Base-by-base conservation (phyloP, 495 filamentous ascomycete species). In the Hypoxylon crocopeplum region DNA sequence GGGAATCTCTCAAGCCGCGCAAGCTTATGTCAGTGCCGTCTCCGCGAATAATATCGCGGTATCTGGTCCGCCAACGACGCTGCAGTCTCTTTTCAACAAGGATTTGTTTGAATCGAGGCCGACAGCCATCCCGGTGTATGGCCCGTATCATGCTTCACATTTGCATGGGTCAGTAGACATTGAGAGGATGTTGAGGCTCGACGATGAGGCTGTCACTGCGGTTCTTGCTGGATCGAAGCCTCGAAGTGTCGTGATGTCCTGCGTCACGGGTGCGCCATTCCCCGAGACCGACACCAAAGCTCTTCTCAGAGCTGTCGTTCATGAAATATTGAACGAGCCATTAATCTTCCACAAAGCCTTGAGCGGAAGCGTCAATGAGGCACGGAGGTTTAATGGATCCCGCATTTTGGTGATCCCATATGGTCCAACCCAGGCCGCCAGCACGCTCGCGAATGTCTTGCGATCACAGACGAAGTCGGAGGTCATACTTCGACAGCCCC, bases 81-180 rank as follows among this genome's bases (percentile, higher is more conserved):
- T 91, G 11, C 75, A 80, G 34, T 64, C 77, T 1, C 77, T 94
- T 19, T 80, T 87, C 58, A 73, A 81, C 22, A 75, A 72, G n/a
- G 72, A 75, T 13, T 59, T 79, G 7, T 73, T 88, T 21, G 77
- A 79, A 45, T 70, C 79, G 44, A 86, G 86, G 62, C 81, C 81
- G 1, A 78, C 82, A 4, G 79, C 79, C n/a, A 83, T 89, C 36
- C 85, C 89, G 0, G 84, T 95, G 16, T 86, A 88, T 59, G 91
- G 87, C 0, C 89, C 91, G 1, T 95, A 91, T 64, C 92, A 96
- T 73, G 89, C 91, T 10, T 62, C 79, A 1, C 90, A 95, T 69
- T 72, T 95, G 7, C 88, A 91, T 71, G 77, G 77, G 5, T 52
- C 75, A 12, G 75, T 76, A 11, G 84, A 92, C 59, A 75, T 89